Percentiles rank a stretch among this genome's conserved stretches.
Evolutionary conservation across 2,329 filamentous ascomycete species (phyloP).

Genomic region (Fusarium sp.): DNA sequence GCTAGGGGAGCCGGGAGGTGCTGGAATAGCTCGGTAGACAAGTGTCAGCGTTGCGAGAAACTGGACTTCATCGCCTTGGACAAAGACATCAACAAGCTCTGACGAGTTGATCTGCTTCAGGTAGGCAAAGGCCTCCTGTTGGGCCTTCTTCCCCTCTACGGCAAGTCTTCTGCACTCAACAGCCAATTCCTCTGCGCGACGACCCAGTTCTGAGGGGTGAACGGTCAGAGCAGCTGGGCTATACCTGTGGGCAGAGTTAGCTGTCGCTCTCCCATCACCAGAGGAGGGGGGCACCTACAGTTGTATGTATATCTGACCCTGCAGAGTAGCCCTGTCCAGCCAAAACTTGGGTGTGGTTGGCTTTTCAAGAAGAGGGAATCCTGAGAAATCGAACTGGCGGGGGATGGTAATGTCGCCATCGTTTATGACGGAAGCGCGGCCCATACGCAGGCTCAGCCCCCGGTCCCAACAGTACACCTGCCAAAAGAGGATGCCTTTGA

Average conservation of each 20-base stretch:
- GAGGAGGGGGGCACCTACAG: conserved; percentile 41
- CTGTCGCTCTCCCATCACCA: neutral
- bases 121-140: conserved; percentile 44
- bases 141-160: conserved; percentile 31
- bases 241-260: conserved; percentile 54
- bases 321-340: conserved; percentile 66
- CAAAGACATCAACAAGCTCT: conserved; percentile 55
- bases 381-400: conserved; percentile 55
- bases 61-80: conserved; percentile 60
- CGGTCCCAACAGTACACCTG: conserved; percentile 68
- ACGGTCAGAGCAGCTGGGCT: conserved; percentile 58
- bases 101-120: conserved; percentile 52
- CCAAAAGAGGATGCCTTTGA: conserved; percentile 59
- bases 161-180: conserved; percentile 52
- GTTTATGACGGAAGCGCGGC: conserved; percentile 66
- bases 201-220: conserved; percentile 53
- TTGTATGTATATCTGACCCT: conserved; percentile 68
- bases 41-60: conserved; percentile 61
- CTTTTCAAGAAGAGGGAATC: conserved; percentile 42
- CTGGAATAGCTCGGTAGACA: conserved; percentile 63
- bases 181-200: conserved; percentile 53
- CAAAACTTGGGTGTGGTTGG: conserved; percentile 61
- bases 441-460: conserved; percentile 67
- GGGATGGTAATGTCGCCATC: conserved; percentile 69
- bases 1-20: conserved; percentile 53